Conservation (phyloP, 164 flowering plant species). For the Buxus sempervirens region DNA sequence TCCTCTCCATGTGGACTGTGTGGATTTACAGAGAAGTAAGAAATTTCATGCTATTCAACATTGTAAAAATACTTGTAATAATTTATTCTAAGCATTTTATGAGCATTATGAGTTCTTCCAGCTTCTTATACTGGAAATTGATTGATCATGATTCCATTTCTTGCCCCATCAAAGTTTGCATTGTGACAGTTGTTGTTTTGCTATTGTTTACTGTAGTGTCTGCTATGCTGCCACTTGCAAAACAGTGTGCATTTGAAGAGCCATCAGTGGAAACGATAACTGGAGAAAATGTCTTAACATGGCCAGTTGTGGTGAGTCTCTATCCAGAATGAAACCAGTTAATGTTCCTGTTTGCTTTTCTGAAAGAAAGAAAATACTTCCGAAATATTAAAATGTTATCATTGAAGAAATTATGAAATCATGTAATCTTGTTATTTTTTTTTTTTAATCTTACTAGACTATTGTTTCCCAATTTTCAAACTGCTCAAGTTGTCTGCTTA, state of each 20-base stretch:
- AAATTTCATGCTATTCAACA: neutral
- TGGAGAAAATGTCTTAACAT: slow-evolving; percentile 91
- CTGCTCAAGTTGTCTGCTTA: neutral
- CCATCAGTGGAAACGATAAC: slow-evolving; percentile 88
- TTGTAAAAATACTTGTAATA: neutral
- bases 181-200: neutral
- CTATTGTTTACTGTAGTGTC: slow-evolving; percentile 66
- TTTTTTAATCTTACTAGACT: neutral
- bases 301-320: slow-evolving; percentile 91
- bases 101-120: neutral
- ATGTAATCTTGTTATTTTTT: too few species aligned
- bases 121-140: neutral
- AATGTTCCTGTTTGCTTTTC: neutral
- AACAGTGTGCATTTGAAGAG: slow-evolving; percentile 99
- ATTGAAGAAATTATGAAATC: too few species aligned
- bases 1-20: too few species aligned
- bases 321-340: neutral
- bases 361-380: too few species aligned
- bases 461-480: neutral
- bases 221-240: slow-evolving; percentile 91
- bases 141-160: too few species aligned
- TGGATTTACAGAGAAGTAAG: neutral
- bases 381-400: too few species aligned
- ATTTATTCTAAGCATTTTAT: neutral
- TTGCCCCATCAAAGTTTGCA: neutral